Percentiles rank a stretch among this genome's conserved stretches.
These are phyloP conservation scores for Echinochloa phyllopogon DNA, from an alignment of 176 grass and related monocot species.

Conservation along the genomic window DNA sequence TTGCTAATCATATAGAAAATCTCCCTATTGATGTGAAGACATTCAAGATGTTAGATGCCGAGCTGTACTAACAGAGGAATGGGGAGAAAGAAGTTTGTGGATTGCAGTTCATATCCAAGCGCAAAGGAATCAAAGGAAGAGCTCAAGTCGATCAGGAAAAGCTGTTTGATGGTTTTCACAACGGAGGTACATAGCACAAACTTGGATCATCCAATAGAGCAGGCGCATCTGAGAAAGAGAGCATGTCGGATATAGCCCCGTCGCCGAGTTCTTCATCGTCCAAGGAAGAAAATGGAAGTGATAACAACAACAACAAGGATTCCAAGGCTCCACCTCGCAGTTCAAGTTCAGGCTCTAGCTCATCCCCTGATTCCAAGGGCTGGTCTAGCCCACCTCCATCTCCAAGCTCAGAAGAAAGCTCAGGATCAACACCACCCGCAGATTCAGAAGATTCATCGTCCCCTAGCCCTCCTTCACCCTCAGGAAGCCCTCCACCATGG, in stretches of 20 bases:
- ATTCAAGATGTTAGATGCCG: constrained; percentile 25
- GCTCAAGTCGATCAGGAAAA: neutral
- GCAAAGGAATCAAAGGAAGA: neutral
- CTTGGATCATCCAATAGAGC: neutral
- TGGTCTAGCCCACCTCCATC: constrained; percentile 25
- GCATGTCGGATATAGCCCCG: constrained; percentile 48
- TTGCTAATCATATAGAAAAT: neutral
- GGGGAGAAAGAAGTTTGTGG: constrained; percentile 7
- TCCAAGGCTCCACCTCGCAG: constrained; percentile 22
- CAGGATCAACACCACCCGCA: constrained; percentile 21
- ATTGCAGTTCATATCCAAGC: neutral
- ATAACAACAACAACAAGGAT: constrained; percentile 16
- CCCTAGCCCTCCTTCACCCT: constrained; percentile 22
- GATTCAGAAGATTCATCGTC: constrained; percentile 31
- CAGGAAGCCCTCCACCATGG: neutral
- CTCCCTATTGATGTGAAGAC: neutral
- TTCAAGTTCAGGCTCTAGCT: constrained; percentile 25
- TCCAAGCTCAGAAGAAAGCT: constrained; percentile 10
- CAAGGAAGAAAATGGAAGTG: neutral
- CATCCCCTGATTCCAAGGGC: neutral
- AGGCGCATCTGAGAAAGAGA: neutral
- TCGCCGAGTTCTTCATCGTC: constrained; percentile 34
- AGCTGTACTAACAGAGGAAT: constrained; percentile 24
- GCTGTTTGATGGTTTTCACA: constrained; percentile 11
- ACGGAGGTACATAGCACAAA: neutral